A percentile compares a stretch with the other conserved stretches of the same genome.
These are phyloP conservation scores for Turnera subulata DNA, from an alignment of 345 rosid genomes.

Conservation along the genomic window DNA sequence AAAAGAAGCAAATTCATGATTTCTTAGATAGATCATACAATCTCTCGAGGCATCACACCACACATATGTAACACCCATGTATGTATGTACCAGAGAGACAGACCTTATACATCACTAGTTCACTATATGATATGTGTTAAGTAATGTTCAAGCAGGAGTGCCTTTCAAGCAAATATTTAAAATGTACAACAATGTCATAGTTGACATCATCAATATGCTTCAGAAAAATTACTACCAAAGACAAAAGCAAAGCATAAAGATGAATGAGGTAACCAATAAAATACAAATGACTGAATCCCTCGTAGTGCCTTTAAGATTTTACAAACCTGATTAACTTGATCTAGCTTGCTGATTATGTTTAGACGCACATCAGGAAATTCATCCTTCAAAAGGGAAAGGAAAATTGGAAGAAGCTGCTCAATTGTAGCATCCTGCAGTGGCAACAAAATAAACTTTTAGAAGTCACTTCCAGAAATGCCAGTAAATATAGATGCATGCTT, in stretches of 20 bases:
- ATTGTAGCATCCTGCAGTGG: slow-evolving; percentile 80
- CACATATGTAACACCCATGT: no score
- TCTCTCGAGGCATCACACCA: no score
- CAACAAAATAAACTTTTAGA: background rate
- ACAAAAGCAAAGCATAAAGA: background rate
- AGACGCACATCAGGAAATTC: slow-evolving; percentile 97
- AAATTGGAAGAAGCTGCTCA: slow-evolving; percentile 96
- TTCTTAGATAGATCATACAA: no score
- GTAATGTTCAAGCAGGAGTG: no score
- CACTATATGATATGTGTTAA: no score
- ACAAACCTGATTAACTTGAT: slow-evolving; percentile 95
- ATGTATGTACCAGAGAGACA: no score
- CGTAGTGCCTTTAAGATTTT: background rate
- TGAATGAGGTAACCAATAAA: background rate
- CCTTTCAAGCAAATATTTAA: no score
- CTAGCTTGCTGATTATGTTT: slow-evolving; percentile 97
- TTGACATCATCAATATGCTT: no score
- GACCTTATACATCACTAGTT: no score
- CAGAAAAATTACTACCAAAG: no score
- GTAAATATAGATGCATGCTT: background rate
- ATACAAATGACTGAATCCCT: background rate
- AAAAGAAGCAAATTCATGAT: no score
- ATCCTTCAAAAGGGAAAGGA: slow-evolving; percentile 91
- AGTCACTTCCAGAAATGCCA: slow-evolving; percentile 10
- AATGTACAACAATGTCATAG: no score